These are phyloP conservation scores for Lolium perenne DNA, from an alignment of 176 grass and related monocot species.

Conservation along the genomic window DNA sequence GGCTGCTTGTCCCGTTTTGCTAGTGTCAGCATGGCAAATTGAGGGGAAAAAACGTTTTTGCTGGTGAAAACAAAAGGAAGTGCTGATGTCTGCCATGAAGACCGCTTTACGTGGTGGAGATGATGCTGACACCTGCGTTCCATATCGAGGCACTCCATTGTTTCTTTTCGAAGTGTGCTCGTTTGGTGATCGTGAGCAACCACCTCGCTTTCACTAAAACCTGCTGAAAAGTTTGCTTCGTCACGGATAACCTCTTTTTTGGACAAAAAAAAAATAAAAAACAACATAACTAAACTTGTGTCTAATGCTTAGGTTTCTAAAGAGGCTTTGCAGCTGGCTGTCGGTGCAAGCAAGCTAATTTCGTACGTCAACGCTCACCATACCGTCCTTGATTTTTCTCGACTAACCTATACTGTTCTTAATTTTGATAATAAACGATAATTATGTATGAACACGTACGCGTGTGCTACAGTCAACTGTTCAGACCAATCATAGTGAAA, in stretches of 20 bases:
- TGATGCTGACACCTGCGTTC: constrained; percentile 56
- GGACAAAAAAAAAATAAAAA: neutral
- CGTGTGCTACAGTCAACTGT: constrained; percentile 43
- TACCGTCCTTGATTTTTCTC: neutral
- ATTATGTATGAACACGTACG: constrained; percentile 24
- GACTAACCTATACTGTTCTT: neutral
- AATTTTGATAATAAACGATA: neutral
- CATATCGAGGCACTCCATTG: constrained; percentile 41
- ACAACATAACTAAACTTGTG: neutral
- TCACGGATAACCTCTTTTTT: constrained; percentile 28
- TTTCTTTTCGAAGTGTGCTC: constrained; percentile 46
- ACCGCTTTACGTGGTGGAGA: constrained; percentile 51
- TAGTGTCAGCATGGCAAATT: constrained; percentile 34
- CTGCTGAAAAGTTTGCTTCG: constrained; percentile 32
- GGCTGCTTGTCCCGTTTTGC: constrained; percentile 9
- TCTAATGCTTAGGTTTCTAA: neutral
- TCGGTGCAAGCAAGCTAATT: constrained; percentile 40
- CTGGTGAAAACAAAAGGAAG: constrained; percentile 32
- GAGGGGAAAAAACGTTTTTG: neutral
- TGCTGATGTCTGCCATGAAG: constrained; percentile 50
- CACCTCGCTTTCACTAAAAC: constrained; percentile 37
- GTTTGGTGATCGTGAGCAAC: constrained; percentile 35
- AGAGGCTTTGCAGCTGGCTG: constrained; percentile 25
- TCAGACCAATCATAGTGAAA: constrained; percentile 16
- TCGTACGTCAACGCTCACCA: neutral